phyloP scores from a whole-genome alignment of 2,329 filamentous ascomycete species.

The Juglanconis oblonga region DNA sequence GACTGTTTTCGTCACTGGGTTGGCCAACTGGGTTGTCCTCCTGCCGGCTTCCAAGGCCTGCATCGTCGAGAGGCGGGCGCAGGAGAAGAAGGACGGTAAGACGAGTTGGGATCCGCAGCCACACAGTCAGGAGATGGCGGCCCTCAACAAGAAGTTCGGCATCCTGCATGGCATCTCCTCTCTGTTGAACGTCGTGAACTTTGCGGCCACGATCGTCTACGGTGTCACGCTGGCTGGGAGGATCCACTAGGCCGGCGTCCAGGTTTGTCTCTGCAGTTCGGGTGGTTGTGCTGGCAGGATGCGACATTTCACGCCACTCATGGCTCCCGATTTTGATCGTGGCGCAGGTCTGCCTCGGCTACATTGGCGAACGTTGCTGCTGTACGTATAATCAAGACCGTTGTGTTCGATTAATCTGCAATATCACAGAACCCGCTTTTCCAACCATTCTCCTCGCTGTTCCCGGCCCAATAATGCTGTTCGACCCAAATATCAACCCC shows the following conservation, averaged over 20 bases:
- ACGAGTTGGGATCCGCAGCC: conserved; percentile 75
- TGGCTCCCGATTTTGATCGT: background rate
- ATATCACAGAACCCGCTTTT: background rate
- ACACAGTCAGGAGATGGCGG: conserved; percentile 80
- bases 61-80: conserved; percentile 73
- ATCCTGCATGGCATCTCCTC: conserved; percentile 79
- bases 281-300: background rate
- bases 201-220: conserved; percentile 72
- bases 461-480: background rate
- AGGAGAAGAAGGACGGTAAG: conserved; percentile 89
- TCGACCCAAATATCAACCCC: background rate
- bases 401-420: conserved; percentile 1
- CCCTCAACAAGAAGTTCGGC: conserved; percentile 75
- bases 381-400: background rate
- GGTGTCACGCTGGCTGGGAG: conserved; percentile 69
- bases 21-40: conserved; percentile 68
- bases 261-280: background rate
- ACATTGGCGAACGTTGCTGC: background rate
- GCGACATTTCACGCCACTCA: background rate
- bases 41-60: conserved; percentile 72
- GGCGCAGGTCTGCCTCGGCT: background rate
- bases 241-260: conserved; percentile 40
- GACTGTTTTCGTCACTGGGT: conserved; percentile 66
- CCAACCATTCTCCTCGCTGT: background rate
- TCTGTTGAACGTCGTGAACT: conserved; percentile 70